phyloP scores from a whole-genome alignment of 805 yeast species.

The Pichia membranifaciens region DNA sequence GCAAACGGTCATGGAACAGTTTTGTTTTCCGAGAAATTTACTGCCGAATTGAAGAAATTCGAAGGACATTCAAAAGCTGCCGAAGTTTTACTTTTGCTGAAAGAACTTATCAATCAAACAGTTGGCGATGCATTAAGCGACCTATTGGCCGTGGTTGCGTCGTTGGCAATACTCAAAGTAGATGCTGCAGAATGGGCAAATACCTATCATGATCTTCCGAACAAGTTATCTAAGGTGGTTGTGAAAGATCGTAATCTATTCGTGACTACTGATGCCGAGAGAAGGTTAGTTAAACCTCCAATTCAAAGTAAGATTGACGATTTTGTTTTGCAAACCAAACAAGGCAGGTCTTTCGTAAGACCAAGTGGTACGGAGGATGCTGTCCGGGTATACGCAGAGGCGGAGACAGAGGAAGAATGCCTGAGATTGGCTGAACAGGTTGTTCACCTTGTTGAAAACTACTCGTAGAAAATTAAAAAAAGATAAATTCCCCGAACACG shows the following conservation, averaged over 20 bases:
- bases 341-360: slow-evolving; percentile 86
- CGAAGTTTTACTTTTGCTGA: slow-evolving; percentile 50
- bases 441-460: slow-evolving; percentile 8
- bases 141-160: slow-evolving; percentile 66
- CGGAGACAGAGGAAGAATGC: slow-evolving; percentile 46
- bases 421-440: slow-evolving; percentile 40
- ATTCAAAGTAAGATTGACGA: slow-evolving; percentile 69
- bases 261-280: slow-evolving; percentile 86
- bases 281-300: slow-evolving; percentile 66
- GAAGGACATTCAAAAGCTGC: slow-evolving; percentile 42
- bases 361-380: slow-evolving; percentile 99
- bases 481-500: too few relatives aligned
- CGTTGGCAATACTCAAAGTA: slow-evolving; percentile 41
- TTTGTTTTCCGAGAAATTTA: slow-evolving; percentile 55
- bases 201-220: slow-evolving; percentile 81
- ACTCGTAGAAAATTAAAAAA: neutral
- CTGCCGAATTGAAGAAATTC: slow-evolving; percentile 35
- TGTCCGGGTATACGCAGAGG: slow-evolving; percentile 92
- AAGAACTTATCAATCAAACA: slow-evolving; percentile 82
- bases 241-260: slow-evolving; percentile 79
- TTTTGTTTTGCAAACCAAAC: slow-evolving; percentile 39
- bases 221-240: slow-evolving; percentile 69
- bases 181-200: slow-evolving; percentile 68
- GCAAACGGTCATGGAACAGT: slow-evolving; percentile 99
- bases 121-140: slow-evolving; percentile 99